Percentiles rank a stretch among this genome's conserved stretches.
These are phyloP conservation scores for Aspergillus fructus DNA, from an alignment of 2,329 filamentous ascomycete species.

Conservation along the genomic window DNA sequence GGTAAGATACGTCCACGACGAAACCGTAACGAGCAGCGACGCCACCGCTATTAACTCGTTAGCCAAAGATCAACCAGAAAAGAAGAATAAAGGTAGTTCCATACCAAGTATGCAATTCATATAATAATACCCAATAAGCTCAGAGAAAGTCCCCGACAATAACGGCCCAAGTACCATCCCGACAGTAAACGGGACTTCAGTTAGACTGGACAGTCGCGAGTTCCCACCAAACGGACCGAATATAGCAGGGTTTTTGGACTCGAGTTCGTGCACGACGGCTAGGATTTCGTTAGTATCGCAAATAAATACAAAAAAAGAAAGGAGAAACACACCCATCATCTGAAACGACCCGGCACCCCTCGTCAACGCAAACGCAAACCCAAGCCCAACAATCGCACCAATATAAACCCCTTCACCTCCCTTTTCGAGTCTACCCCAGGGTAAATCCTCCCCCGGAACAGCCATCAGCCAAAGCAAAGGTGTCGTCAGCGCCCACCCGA, in stretches of 20 bases:
- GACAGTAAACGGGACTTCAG: conserved; percentile 21
- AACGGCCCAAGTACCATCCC: conserved; percentile 27
- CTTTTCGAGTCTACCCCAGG: conserved; percentile 22
- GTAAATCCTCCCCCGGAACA: conserved; percentile 24
- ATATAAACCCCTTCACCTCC: conserved; percentile 24
- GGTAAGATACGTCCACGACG: not conserved
- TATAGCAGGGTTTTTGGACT: conserved; percentile 18
- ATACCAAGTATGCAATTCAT: conserved; percentile 18
- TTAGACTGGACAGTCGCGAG: conserved; percentile 23
- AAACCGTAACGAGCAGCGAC: not conserved
- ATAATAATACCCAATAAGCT: conserved; percentile 20
- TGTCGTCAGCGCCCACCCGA: conserved; percentile 21
- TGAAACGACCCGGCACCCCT: conserved; percentile 28
- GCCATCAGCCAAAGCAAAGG: conserved; percentile 27
- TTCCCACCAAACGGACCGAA: conserved; percentile 29
- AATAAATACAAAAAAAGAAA: not conserved
- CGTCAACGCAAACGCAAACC: conserved; percentile 20
- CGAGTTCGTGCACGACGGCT: conserved; percentile 22
- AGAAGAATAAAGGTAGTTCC: not conserved
- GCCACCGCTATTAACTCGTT: not conserved
- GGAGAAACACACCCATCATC: conserved; percentile 22
- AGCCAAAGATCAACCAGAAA: not conserved
- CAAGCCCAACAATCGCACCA: conserved; percentile 18
- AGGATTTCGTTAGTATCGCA: not conserved
- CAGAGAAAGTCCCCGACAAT: conserved; percentile 18